A percentile compares a stretch with the other conserved stretches of the same genome.
Evolutionary conservation across 2,329 filamentous ascomycete species (phyloP).

Genomic region (Exophiala sideris): DNA sequence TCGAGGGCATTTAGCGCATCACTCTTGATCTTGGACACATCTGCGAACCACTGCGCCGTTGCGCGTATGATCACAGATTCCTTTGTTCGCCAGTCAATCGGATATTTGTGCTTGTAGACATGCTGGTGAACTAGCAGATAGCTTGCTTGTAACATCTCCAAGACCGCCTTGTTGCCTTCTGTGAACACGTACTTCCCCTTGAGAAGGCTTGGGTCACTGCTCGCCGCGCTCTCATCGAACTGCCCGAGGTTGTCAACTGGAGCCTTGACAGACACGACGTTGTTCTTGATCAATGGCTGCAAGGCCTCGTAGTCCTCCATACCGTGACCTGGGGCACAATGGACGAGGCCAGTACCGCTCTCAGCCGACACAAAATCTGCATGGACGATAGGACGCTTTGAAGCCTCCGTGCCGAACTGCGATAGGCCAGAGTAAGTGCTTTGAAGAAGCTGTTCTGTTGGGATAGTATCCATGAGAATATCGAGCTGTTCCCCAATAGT

Average conservation of each 20-base stretch:
- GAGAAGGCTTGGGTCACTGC: constrained; percentile 64
- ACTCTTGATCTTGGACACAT: constrained; percentile 78
- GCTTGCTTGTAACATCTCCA: constrained; percentile 63
- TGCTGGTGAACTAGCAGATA: constrained; percentile 65
- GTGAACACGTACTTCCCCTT: constrained; percentile 68
- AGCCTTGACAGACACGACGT: constrained; percentile 43
- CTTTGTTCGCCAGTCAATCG: constrained; percentile 97
- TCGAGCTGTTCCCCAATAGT: constrained; percentile 46
- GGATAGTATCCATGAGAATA: constrained; percentile 45
- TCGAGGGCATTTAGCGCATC: constrained; percentile 67
- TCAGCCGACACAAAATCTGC: constrained; percentile 85
- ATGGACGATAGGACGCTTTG: constrained; percentile 69
- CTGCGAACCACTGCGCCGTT: constrained; percentile 96
- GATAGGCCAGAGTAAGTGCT: constrained; percentile 63
- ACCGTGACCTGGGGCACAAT: constrained; percentile 89
- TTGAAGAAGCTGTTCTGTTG: constrained; percentile 63
- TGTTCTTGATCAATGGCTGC: constrained; percentile 23
- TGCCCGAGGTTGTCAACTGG: constrained; percentile 78
- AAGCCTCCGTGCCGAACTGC: constrained; percentile 59
- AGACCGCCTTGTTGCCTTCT: constrained; percentile 65
- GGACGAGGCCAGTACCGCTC: constrained; percentile 93
- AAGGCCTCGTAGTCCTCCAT: constrained; percentile 92
- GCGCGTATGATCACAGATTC: constrained; percentile 84
- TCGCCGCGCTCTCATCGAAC: constrained; percentile 77
- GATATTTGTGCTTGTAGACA: constrained; percentile 83